Percentiles rank a stretch among this genome's conserved stretches.
Evolutionary conservation across 2,329 filamentous ascomycete genomes (phyloP).

Genomic region (Cadophora sp.): DNA sequence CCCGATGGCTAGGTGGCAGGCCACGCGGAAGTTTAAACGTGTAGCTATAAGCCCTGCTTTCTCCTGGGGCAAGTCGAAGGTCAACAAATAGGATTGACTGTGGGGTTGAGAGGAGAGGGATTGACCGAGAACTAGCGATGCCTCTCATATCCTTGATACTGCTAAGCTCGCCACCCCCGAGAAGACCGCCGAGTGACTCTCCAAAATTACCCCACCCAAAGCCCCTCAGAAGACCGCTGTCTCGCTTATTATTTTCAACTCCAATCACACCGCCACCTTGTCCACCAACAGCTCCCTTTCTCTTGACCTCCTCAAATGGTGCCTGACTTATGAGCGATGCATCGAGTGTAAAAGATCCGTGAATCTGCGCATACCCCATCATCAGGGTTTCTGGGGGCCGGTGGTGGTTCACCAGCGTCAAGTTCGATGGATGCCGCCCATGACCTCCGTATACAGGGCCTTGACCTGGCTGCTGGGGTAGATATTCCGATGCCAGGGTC

Average conservation of each 20-base stretch:
- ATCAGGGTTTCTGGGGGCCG: constrained; percentile 79
- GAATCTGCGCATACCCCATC: constrained; percentile 97
- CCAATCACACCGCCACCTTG: constrained; percentile 89
- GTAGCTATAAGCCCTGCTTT: constrained; percentile 88
- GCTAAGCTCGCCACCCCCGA: constrained; percentile 88
- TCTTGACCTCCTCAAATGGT: constrained; percentile 94
- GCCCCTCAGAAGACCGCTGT: constrained; percentile 80
- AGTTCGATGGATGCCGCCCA: constrained; percentile 52
- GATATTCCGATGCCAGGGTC: constrained; percentile 89
- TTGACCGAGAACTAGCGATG: constrained; percentile 81
- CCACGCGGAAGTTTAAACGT: constrained; percentile 85
- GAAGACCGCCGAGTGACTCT: constrained; percentile 83
- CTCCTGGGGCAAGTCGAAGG: constrained; percentile 82
- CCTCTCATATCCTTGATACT: constrained; percentile 96
- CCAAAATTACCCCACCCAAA: constrained; percentile 90
- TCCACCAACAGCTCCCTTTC: constrained; percentile 87
- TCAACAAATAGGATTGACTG: constrained; percentile 97
- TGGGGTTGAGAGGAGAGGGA: constrained; percentile 91
- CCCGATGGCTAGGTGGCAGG: constrained; percentile 88
- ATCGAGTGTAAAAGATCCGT: constrained; percentile 90
- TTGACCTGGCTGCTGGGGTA: constrained; percentile 57
- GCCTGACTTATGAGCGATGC: constrained; percentile 88
- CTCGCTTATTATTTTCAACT: constrained; percentile 73
- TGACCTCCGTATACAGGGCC: constrained; percentile 52
- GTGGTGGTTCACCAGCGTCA: constrained; percentile 51